Evolutionary conservation across 2,329 filamentous ascomycete genomes (phyloP), one percentile per base, ranked within the genome.

Genomic region (Chrysoporthe deuterocubensis): DNA sequence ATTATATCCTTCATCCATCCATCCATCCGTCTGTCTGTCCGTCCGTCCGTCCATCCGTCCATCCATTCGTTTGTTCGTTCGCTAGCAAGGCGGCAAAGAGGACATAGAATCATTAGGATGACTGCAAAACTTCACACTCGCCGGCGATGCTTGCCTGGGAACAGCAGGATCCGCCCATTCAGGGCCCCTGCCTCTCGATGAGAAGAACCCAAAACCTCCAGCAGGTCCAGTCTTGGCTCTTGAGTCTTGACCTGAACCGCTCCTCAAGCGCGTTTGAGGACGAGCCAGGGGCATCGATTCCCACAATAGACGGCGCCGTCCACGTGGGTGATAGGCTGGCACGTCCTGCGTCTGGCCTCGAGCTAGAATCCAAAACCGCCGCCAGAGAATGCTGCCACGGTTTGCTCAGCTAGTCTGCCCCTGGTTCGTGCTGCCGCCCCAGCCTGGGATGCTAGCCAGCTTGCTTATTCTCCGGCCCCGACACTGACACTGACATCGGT

Each of bases 181-280:
- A 26, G n/a, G 3, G 2, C 44, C 48, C 48, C n/a, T 50, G 6
- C 48, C 8, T 26, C 1, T 26, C 57, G 37, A 26, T 21, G n/a
- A 14, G 57, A 59, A 26, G 57, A 43, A 42, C 13, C 21, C 54
- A 57, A 44, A 32, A 37, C 46, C 61, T 42, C 32, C 34, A 63
- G 48, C 48, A 18, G 18, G 37, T 21, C 3, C 34, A 52, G 50
- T 16, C 18, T 9, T 63, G 18, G 18, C 14, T 52, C 60, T 13
- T n/a, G 43, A 43, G 46, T 43, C 48, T 50, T 43, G 32, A 26
- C 48, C 48, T 56, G 62, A 43, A 44, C 42, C 54, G 52, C 37
- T 56, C n/a, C 32, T 21, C 43, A 65, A 68, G 66, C 48, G 66
- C 48, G 66, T 70, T 70, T 68, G 68, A 68, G 68, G 48, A 63